Evolutionary conservation across 208 protist species (phyloP), one percentile per base, ranked within the genome.

Genomic region (Leishmania major): DNA sequence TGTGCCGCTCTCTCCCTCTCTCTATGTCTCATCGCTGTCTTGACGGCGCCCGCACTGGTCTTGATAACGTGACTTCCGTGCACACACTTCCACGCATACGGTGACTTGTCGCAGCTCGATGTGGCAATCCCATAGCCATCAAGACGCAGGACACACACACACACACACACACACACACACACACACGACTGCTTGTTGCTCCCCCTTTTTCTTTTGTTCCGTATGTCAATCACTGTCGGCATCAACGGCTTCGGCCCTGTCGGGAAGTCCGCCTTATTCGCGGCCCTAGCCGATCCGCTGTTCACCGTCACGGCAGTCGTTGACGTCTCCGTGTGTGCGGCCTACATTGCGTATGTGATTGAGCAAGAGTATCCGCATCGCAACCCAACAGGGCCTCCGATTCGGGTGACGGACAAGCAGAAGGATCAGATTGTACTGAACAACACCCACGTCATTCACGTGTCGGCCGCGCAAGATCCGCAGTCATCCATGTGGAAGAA

Each of bases 221-320:
- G 7, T 25, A 84, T 75, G 75, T 72, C 57, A 64, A 59, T 83
- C 37, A 70, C 75, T 66, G 43, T 90, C 75, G 79, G 97, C 60
- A 99, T 99, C 86, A 99, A 99, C 89, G 98, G 99, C 77, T 99
- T 99, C 85, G 98, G 98, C 78, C 87, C 97, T 72, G 95, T 99
- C 75, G 99, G 99, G 62, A 91, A 98, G 59, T 72, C 99, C 10
- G 97, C 99, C 43, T 82, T 98, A 43, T 92, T 98, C 72, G 94
- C 97, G 45, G 87, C 93, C n/a, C 80, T 96, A 17, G 73, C 88
- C 40, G 90, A 96, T 73, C 81, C 90, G 35, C 62, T 88, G 31
- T 80, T 98, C 53, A 76, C 92, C 70, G 92, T 99, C 45, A 92
- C 96, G 17, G 92, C 94, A 31, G 94, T 99, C 80, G 99, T 99